Percentiles rank a stretch among this genome's conserved stretches.
Conservation (phyloP, 2,329 filamentous ascomycete species). For the Aspergillus persii region DNA sequence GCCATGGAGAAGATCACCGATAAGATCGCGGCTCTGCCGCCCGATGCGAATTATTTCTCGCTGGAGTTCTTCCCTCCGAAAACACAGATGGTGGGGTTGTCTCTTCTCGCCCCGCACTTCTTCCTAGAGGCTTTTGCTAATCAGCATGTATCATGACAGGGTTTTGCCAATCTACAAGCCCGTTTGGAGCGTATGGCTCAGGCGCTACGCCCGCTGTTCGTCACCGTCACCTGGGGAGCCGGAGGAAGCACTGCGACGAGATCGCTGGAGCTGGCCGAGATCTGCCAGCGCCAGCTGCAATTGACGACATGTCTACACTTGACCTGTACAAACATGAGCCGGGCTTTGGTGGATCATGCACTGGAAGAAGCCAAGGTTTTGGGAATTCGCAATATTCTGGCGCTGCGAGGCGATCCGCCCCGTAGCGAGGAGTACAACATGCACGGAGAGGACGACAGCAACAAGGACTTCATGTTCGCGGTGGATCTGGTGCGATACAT, state of each 20-base stretch:
- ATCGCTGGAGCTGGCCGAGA: conserved; percentile 88
- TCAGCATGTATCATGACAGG: conserved; percentile 46
- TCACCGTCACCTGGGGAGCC: conserved; percentile 97
- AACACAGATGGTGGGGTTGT: conserved; percentile 69
- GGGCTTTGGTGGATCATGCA: conserved; percentile 78
- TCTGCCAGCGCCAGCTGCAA: conserved; percentile 87
- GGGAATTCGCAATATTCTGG: conserved; percentile 90
- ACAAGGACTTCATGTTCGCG: conserved; percentile 83
- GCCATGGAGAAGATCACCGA: conserved; percentile 85
- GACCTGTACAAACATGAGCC: conserved; percentile 97
- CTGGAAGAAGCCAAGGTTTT: conserved; percentile 86
- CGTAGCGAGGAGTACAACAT: conserved; percentile 82
- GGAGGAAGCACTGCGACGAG: conserved; percentile 89
- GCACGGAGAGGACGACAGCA: conserved; percentile 58
- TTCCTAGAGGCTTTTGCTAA: conserved; percentile 8
- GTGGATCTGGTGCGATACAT: conserved; percentile 90
- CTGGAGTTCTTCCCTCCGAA: conserved; percentile 99
- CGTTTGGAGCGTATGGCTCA: conserved; percentile 94
- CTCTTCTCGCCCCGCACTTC: background rate
- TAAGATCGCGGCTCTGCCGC: conserved; percentile 87
- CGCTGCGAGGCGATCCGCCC: conserved; percentile 86
- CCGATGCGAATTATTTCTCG: conserved; percentile 82
- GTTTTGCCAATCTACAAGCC: conserved; percentile 87
- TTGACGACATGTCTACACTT: conserved; percentile 94
- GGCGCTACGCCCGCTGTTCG: conserved; percentile 85